These are phyloP conservation scores for Thermomucor indicae-seudaticae DNA, from an alignment of 371 early-diverging fungal genomes.

Conservation along the genomic window DNA sequence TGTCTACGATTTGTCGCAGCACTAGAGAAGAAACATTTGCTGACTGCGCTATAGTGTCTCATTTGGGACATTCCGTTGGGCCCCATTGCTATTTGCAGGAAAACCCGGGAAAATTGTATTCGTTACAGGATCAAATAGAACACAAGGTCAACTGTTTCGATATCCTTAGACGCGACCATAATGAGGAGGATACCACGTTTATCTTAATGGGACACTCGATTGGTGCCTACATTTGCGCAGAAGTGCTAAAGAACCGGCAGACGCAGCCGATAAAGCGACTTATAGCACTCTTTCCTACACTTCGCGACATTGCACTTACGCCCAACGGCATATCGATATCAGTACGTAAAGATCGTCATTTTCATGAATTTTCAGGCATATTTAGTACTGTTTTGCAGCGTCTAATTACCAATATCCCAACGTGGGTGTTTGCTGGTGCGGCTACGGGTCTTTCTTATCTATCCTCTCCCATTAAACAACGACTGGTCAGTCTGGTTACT, in stretches of 20 bases:
- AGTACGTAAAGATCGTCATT: slow-evolving; percentile 24
- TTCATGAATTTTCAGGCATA: too few relatives aligned
- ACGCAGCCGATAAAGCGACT: slow-evolving; percentile 54
- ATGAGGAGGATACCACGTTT: slow-evolving; percentile 48
- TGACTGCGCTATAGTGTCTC: slow-evolving; percentile 38
- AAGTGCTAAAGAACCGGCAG: slow-evolving; percentile 55
- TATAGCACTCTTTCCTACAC: slow-evolving; percentile 74
- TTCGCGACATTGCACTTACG: slow-evolving; percentile 70
- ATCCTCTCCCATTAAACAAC: slow-evolving; percentile 27
- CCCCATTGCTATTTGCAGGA: slow-evolving; percentile 10
- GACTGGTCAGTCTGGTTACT: slow-evolving; percentile 30
- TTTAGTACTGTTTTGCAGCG: too few relatives aligned
- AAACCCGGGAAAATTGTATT: slow-evolving; percentile 22
- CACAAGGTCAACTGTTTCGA: slow-evolving; percentile 66
- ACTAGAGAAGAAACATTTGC: too few relatives aligned
- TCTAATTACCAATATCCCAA: slow-evolving; percentile 34
- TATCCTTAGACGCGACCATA: slow-evolving; percentile 32
- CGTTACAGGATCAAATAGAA: slow-evolving; percentile 61
- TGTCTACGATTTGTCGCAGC: too few relatives aligned
- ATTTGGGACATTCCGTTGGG: slow-evolving; percentile 52
- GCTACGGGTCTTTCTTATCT: slow-evolving; percentile 35
- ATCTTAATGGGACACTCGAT: slow-evolving; percentile 67
- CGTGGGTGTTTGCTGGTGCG: slow-evolving; percentile 24
- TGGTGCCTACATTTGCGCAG: slow-evolving; percentile 59
- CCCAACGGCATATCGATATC: slow-evolving; percentile 68